Conservation (phyloP, 2,329 filamentous ascomycete genomes). For the Alternaria novae-zelandiae region DNA sequence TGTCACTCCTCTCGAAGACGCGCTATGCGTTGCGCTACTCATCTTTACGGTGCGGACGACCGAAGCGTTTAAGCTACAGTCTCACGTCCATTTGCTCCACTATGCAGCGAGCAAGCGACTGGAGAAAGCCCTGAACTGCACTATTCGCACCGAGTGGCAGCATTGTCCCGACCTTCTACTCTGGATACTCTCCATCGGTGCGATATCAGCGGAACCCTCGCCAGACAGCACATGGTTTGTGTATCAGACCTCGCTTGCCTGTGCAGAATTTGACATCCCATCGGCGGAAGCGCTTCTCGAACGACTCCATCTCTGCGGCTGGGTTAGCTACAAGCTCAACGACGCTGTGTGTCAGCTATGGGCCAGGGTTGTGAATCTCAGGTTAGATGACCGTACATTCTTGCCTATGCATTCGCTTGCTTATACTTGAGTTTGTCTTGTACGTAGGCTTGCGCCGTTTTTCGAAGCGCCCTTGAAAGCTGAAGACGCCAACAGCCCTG, state of each 20-base stretch:
- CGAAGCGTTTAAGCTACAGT: constrained; percentile 37
- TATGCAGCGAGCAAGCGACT: constrained; percentile 41
- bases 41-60: constrained; percentile 46
- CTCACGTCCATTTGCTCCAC: constrained; percentile 38
- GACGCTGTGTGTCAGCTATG: constrained; percentile 39
- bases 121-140: constrained; percentile 44
- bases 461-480: constrained; percentile 23
- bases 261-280: constrained; percentile 38
- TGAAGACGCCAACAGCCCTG: constrained; percentile 26
- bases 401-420: constrained; percentile 34
- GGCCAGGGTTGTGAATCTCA: constrained; percentile 40
- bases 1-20: constrained; percentile 41
- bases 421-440: constrained; percentile 39
- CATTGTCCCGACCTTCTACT: constrained; percentile 43
- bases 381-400: constrained; percentile 44
- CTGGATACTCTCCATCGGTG: constrained; percentile 47
- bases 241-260: constrained; percentile 42
- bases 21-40: constrained; percentile 45
- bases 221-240: constrained; percentile 41
- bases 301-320: constrained; percentile 44
- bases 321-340: constrained; percentile 48
- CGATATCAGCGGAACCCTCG: constrained; percentile 44
- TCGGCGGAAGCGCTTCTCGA: constrained; percentile 33
- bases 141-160: constrained; percentile 39
- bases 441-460: constrained; percentile 39